A percentile compares a stretch with the other conserved stretches of the same genome.
Conservation (phyloP, 73 alveolate species). For the Durusdinium trenchii region DNA sequence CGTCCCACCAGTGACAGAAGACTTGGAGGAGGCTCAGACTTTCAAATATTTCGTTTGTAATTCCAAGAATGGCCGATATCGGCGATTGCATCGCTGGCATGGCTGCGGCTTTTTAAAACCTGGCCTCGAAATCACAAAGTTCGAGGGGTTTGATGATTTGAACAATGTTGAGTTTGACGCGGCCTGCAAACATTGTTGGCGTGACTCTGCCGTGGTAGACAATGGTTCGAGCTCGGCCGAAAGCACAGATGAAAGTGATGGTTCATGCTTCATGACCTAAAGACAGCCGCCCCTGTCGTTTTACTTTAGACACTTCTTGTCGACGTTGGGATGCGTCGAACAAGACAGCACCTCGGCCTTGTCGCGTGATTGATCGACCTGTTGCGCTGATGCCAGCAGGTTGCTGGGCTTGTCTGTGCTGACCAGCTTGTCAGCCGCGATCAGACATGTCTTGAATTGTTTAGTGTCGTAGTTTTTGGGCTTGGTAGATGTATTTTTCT, state of each 20-base stretch:
- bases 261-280: background rate
- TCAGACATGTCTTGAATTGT: too few relatives aligned
- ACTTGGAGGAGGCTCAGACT: background rate
- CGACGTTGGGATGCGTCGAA: too few relatives aligned
- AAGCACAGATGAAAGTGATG: background rate
- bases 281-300: background rate
- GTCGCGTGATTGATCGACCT: too few relatives aligned
- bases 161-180: background rate
- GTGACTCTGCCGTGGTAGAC: background rate
- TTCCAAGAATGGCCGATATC: background rate
- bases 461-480: too few relatives aligned
- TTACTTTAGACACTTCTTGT: too few relatives aligned
- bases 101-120: slow-evolving; percentile 49
- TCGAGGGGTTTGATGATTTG: background rate
- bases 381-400: too few relatives aligned
- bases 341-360: too few relatives aligned
- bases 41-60: background rate
- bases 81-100: slow-evolving; percentile 22
- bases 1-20: background rate
- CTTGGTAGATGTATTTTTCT: too few relatives aligned
- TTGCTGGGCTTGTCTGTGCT: too few relatives aligned
- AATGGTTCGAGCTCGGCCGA: background rate
- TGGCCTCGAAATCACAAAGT: background rate
- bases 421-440: too few relatives aligned
- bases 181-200: slow-evolving; percentile 29